Percentiles rank a stretch among this genome's conserved stretches.
phyloP scores from a whole-genome alignment of 2,329 filamentous ascomycete species.

The Fusarium liriodendri region DNA sequence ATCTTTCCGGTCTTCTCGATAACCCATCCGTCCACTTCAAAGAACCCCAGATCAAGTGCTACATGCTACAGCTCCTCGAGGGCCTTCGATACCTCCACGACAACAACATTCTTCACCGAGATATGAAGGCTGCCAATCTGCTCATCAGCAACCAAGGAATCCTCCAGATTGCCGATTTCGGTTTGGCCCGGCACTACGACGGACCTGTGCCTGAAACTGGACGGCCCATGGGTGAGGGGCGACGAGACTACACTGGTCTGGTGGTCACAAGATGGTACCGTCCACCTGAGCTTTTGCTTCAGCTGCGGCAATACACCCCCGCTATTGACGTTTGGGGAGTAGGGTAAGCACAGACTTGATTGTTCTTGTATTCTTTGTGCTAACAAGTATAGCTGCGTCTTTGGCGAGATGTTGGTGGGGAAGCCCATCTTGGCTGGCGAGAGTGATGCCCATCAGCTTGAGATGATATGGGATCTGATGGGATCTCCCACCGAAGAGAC shows the following conservation, averaged over 20 bases:
- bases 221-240: conserved; percentile 83
- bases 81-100: conserved; percentile 92
- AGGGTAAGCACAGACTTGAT: conserved; percentile 68
- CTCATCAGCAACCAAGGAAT: conserved; percentile 95
- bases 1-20: conserved; percentile 95
- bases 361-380: conserved; percentile 4
- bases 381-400: conserved; percentile 81
- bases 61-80: conserved; percentile 92
- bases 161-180: conserved; percentile 97
- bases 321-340: conserved; percentile 99
- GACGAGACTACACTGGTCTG: conserved; percentile 92
- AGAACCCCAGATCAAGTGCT: conserved; percentile 95
- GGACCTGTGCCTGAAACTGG: conserved; percentile 82
- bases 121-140: conserved; percentile 99
- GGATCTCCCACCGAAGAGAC: conserved; percentile 88
- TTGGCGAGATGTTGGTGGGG: conserved; percentile 95
- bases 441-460: conserved; percentile 88
- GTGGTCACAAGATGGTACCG: conserved; percentile 98
- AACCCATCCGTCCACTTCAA: conserved; percentile 91
- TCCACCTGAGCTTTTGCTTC: conserved; percentile 90
- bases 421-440: conserved; percentile 93
- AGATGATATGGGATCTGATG: conserved; percentile 93
- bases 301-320: conserved; percentile 91
- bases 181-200: conserved; percentile 92
- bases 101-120: conserved; percentile 89